These are phyloP conservation scores for Candida silvicultrix DNA, from an alignment of 805 yeast genomes.

Conservation along the genomic window DNA sequence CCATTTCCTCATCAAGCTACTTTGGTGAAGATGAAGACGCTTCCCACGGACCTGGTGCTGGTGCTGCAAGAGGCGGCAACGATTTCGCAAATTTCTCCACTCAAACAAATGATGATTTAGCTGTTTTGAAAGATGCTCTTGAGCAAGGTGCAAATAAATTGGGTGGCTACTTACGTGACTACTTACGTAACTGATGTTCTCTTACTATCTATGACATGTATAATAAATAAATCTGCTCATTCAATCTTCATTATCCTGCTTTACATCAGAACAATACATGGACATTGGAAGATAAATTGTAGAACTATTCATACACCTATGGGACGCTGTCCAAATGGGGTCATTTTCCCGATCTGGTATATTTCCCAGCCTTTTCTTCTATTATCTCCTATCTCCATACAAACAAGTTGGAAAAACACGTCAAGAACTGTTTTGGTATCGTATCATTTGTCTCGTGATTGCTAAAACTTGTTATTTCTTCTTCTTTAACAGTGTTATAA, in stretches of 20 bases:
- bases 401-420: not conserved
- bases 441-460: not conserved
- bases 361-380: not conserved
- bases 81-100: conserved; percentile 64
- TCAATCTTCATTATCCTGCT: not conserved
- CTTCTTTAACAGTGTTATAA: no score
- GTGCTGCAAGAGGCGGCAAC: conserved; percentile 23
- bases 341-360: not conserved
- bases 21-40: conserved; percentile 83
- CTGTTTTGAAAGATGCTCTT: conserved; percentile 81
- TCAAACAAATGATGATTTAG: conserved; percentile 84
- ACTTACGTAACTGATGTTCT: conserved; percentile 40
- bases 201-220: not conserved
- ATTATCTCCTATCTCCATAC: no score
- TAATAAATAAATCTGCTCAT: no score
- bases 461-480: no score
- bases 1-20: conserved; percentile 88
- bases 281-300: not conserved
- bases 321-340: not conserved
- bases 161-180: conserved; percentile 82
- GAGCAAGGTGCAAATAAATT: conserved; percentile 92
- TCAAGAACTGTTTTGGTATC: not conserved
- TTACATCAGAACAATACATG: not conserved
- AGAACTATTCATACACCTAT: not conserved
- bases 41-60: conserved; percentile 21